Evolutionary conservation across 2,329 filamentous ascomycete genomes (phyloP), one percentile per base, ranked within the genome.

Genomic region (Aschersonia sp.): DNA sequence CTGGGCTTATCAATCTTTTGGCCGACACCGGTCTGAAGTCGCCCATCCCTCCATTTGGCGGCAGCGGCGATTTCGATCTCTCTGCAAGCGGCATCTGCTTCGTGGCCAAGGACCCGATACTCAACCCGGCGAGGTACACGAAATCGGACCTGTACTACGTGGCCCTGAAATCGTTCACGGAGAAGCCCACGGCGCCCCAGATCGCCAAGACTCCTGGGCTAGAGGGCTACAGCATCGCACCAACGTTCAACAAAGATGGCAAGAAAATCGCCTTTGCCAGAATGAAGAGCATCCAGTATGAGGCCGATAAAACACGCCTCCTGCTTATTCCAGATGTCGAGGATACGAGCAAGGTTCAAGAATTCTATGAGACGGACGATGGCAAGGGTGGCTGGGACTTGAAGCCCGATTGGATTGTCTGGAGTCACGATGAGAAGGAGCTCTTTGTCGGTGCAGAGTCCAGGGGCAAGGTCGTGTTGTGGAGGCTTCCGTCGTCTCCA

Each of bases 131-230:
- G 0, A 74, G 84, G 48, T 79, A 84, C 61, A 94, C 87, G 5
- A 90, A 89, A 57, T 83, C 83, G 0, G 84, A 92, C 57, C 74
- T 94, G 32, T 94, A 92, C 63, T 77, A 82, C 44, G 74, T 84
- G 4, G 74, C 80, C 0, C 67, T 88, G 32, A 67, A 71, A 45
- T 76, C 72, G 4, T 88, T 83, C 58, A 63, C 70, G 5, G 71
- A 79, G 46, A 58, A 72, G 59, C 62, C 79, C 51, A 67, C 71
- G 30, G 49, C 60, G 47, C 78, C 72, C 4, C 72, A 69, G 57
- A 66, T 74, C 30, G 53, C 65, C 45, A 70, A 72, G 59, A 82
- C 77, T 29, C 74, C 71, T 48, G 66, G 66, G 58, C 60, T 84
- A 58, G 65, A 71, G 50, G 84, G 84, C 6, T 86, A 87, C 54